These are phyloP conservation scores for Arachis stenosperma DNA, from an alignment of 306 rosid genomes.

Conservation along the genomic window DNA sequence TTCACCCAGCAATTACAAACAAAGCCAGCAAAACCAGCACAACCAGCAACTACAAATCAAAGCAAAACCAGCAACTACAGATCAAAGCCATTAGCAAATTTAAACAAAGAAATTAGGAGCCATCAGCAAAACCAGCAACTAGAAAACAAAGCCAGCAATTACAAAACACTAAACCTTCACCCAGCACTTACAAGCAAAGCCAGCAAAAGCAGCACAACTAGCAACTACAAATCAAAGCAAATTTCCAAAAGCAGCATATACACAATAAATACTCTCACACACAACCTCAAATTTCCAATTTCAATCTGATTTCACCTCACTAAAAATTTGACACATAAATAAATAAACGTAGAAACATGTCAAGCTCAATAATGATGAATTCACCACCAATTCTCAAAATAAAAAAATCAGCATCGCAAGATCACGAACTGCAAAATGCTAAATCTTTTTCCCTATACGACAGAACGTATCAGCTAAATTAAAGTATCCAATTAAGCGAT, in stretches of 20 bases:
- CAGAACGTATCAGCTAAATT: conserved; percentile 4
- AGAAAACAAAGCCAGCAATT: too few species aligned
- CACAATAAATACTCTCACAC: neutral
- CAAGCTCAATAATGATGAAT: neutral
- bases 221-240: too few species aligned
- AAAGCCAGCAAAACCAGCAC: too few species aligned
- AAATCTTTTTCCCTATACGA: neutral
- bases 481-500: neutral
- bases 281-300: conserved; percentile 32
- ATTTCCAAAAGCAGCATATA: conserved; percentile 19
- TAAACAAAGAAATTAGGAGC: too few species aligned
- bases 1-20: too few species aligned
- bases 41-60: too few species aligned
- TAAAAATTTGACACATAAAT: neutral
- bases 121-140: too few species aligned
- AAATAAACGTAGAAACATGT: neutral
- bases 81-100: too few species aligned
- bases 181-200: too few species aligned
- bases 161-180: too few species aligned
- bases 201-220: too few species aligned
- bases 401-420: conserved; percentile 5
- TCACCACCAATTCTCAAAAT: neutral
- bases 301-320: conserved; percentile 22
- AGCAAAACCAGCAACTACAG: too few species aligned
- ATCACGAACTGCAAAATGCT: neutral